Conservation (phyloP, 805 yeast species). For the Ogataea nonfermentans region DNA sequence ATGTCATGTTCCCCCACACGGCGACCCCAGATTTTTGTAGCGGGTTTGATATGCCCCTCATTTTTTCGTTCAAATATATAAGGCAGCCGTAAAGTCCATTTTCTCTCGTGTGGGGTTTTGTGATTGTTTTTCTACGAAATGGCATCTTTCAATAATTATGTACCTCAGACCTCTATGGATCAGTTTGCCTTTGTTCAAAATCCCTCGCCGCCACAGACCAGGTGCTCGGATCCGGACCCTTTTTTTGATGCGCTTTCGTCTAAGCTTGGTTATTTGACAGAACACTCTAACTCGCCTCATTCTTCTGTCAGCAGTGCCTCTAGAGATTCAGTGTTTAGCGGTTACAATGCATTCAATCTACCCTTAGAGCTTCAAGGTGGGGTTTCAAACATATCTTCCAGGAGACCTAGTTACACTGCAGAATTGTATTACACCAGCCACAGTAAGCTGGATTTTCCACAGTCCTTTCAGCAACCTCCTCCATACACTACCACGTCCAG, state of each 20-base stretch:
- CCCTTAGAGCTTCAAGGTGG: constrained; percentile 68
- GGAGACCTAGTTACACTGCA: constrained; percentile 76
- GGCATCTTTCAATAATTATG: constrained; percentile 19
- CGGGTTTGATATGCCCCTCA: constrained; percentile 10
- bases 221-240: constrained; percentile 14
- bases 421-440: constrained; percentile 48
- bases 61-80: constrained; percentile 8
- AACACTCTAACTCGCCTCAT: constrained; percentile 27
- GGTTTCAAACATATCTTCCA: constrained; percentile 54
- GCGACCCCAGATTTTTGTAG: constrained; percentile 10
- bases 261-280: constrained; percentile 18
- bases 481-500: constrained; percentile 18
- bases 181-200: constrained; percentile 4
- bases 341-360: constrained; percentile 38
- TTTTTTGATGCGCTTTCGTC: constrained; percentile 22
- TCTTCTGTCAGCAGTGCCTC: constrained; percentile 33
- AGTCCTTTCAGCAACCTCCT: constrained; percentile 11
- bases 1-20: constrained; percentile 6
- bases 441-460: constrained; percentile 22
- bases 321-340: constrained; percentile 26
- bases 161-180: constrained; percentile 2
- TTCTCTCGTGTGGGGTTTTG: constrained; percentile 9
- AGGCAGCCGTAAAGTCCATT: constrained; percentile 13
- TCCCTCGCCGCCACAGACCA: constrained; percentile 1
- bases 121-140: constrained; percentile 4